These are phyloP conservation scores for Corynespora cassiicola DNA, from an alignment of 2,329 filamentous ascomycete species.

Conservation along the genomic window DNA sequence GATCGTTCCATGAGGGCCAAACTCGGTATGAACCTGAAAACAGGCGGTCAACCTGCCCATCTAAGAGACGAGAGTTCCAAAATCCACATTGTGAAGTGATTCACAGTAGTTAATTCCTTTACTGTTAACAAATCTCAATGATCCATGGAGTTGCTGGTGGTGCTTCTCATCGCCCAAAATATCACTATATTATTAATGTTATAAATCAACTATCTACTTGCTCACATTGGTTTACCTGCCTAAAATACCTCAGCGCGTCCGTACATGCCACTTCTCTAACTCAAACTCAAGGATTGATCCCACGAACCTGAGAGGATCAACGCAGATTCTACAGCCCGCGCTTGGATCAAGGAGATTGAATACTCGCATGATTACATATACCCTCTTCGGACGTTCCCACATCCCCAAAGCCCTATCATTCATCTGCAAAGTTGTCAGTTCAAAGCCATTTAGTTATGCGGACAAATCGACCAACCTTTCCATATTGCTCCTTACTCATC, in stretches of 20 bases:
- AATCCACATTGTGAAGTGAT: no score
- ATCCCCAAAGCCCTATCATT: constrained; percentile 2
- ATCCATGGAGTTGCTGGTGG: no score
- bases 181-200: no score
- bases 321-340: constrained; percentile 45
- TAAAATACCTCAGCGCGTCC: neutral
- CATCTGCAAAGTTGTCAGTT: constrained; percentile 9
- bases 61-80: no score
- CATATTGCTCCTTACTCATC: constrained; percentile 56
- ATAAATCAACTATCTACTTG: no score
- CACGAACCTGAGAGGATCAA: constrained; percentile 35
- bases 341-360: constrained; percentile 42
- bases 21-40: no score
- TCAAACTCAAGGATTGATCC: neutral
- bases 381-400: constrained; percentile 2
- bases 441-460: neutral
- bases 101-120: no score
- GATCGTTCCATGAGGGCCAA: no score
- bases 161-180: no score
- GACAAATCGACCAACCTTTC: constrained; percentile 24
- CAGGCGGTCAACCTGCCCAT: no score
- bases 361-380: constrained; percentile 54
- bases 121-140: no score
- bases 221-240: no score
- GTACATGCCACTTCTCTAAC: constrained; percentile 1